Evolutionary conservation across 1,139 yeast species (phyloP).

Genomic region (Scheffersomyces titani): DNA sequence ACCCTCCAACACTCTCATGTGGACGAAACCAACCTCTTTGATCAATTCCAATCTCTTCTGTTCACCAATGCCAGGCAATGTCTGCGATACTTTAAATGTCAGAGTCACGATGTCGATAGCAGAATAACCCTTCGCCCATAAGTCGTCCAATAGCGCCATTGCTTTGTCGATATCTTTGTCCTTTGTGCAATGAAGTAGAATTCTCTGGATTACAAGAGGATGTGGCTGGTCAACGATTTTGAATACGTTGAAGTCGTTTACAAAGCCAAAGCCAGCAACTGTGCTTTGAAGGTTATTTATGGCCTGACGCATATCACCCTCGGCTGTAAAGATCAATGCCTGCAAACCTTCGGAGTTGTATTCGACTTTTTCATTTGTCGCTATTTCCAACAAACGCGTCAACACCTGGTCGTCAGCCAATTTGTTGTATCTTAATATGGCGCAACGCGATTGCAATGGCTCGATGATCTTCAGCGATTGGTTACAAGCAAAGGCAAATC

Average conservation of each 20-base stretch:
- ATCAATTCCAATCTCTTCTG: constrained; percentile 70
- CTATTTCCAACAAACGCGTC: constrained; percentile 71
- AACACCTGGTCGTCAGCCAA: constrained; percentile 84
- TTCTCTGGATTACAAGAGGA: constrained; percentile 79
- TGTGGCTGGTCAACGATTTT: constrained; percentile 97
- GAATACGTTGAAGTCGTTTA: constrained; percentile 88
- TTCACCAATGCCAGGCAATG: constrained; percentile 68
- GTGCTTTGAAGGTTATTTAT: constrained; percentile 92
- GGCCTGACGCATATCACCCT: constrained; percentile 99
- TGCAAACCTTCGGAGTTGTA: constrained; percentile 89
- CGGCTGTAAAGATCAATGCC: constrained; percentile 94
- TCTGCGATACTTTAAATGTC: constrained; percentile 83
- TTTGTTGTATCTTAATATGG: constrained; percentile 82
- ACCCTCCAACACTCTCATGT: constrained; percentile 92
- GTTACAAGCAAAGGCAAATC: constrained; percentile 98
- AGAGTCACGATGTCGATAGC: constrained; percentile 93
- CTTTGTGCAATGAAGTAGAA: constrained; percentile 56
- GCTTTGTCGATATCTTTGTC: constrained; percentile 64
- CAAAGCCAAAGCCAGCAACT: constrained; percentile 89
- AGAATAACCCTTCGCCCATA: constrained; percentile 91
- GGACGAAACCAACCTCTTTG: constrained; percentile 84
- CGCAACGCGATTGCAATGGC: constrained; percentile 96
- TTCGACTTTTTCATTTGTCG: constrained; percentile 68
- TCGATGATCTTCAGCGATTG: constrained; percentile 93
- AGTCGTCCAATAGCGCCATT: constrained; percentile 59